Percentiles rank a stretch among this genome's conserved stretches.
phyloP scores from a whole-genome alignment of 148 eudicot species.

The Spergularia marina region DNA sequence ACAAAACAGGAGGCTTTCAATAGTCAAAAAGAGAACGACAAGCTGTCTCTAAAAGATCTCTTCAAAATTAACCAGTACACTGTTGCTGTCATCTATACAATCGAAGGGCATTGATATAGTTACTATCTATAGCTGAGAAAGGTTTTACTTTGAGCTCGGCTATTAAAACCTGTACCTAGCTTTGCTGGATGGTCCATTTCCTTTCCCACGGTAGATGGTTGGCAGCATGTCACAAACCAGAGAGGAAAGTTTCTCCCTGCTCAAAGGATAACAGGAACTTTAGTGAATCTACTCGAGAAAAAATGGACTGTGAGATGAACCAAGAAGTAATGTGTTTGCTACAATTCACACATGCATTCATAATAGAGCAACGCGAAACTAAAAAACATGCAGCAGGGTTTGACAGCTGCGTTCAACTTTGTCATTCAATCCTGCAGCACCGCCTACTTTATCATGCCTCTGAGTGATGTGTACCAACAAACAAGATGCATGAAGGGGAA shows the following conservation, averaged over 20 bases:
- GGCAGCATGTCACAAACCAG: slow-evolving; percentile 21
- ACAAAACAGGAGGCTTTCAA: not conserved
- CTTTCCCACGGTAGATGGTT: slow-evolving; percentile 3
- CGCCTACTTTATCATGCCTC: not conserved
- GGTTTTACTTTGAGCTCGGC: not conserved
- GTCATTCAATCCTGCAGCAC: not conserved
- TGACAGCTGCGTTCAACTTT: not conserved
- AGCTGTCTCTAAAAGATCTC: not conserved
- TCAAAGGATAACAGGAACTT: not conserved
- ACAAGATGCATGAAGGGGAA: not conserved
- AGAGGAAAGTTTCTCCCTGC: slow-evolving; percentile 14
- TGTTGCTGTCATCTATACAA: not conserved
- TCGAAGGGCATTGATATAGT: not conserved
- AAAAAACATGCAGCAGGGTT: not conserved
- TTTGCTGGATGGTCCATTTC: not conserved
- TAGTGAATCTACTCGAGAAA: slow-evolving; percentile 1
- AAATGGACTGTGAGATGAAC: not conserved
- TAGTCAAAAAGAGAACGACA: slow-evolving; percentile 1
- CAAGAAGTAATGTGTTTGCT: not conserved
- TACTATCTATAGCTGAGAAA: not conserved
- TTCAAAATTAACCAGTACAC: not conserved
- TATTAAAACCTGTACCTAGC: slow-evolving; percentile 8
- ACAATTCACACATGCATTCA: not conserved
- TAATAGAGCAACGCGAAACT: not conserved
- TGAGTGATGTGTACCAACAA: not conserved